phyloP scores from a whole-genome alignment of 1,284 basidiomycete species.

The Kalmanozyma brasiliensis region DNA sequence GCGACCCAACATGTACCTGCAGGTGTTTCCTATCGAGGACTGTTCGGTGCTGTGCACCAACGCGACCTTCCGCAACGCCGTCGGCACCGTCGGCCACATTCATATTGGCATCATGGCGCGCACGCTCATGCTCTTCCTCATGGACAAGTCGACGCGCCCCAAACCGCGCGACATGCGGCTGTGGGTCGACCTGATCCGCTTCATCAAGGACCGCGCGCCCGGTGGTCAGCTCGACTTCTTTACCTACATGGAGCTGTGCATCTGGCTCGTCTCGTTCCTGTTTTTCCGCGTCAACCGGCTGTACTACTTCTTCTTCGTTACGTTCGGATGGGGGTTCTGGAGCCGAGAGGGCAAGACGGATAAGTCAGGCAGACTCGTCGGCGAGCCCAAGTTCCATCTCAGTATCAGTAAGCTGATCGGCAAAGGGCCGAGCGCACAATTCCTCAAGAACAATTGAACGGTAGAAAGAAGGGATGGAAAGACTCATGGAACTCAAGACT shows the following conservation, averaged over 20 bases:
- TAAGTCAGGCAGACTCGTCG: constrained; percentile 41
- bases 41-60: constrained; percentile 75
- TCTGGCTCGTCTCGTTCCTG: constrained; percentile 62
- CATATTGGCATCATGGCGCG: constrained; percentile 71
- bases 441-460: constrained; percentile 33
- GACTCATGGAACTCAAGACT: constrained; percentile 6
- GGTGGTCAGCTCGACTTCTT: constrained; percentile 75
- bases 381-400: constrained; percentile 52
- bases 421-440: constrained; percentile 35
- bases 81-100: constrained; percentile 58
- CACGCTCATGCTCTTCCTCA: constrained; percentile 74
- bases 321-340: constrained; percentile 64
- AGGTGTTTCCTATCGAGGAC: constrained; percentile 74
- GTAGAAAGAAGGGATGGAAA: background rate
- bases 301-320: constrained; percentile 62
- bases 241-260: constrained; percentile 74
- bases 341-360: constrained; percentile 34
- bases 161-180: constrained; percentile 74
- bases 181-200: constrained; percentile 76
- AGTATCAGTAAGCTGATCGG: constrained; percentile 52
- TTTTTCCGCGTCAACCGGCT: constrained; percentile 50
- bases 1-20: constrained; percentile 74
- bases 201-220: constrained; percentile 73
- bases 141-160: constrained; percentile 73
- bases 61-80: constrained; percentile 71